Percentiles rank a stretch among this genome's conserved stretches.
Conservation (phyloP, 371 early-diverging fungal species). For the Mucor sp. region DNA sequence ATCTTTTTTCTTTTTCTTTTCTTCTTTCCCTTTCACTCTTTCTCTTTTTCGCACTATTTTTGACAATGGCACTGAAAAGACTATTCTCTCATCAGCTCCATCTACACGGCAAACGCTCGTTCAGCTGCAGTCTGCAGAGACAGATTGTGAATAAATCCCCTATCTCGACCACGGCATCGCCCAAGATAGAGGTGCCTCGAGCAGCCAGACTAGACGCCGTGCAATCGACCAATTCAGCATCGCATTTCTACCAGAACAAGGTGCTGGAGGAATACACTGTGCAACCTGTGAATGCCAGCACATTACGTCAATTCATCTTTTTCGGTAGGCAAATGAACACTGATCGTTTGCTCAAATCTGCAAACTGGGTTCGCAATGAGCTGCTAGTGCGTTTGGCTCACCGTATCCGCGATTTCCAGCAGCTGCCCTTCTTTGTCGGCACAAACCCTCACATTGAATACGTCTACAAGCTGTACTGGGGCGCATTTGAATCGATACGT, state of each 20-base stretch:
- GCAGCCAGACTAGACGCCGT: conserved; percentile 21
- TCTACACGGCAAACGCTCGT: not conserved
- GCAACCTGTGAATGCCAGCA: conserved; percentile 80
- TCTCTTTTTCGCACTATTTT: not conserved
- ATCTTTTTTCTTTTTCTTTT: not conserved
- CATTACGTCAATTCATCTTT: conserved; percentile 89
- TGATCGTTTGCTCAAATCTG: conserved; percentile 81
- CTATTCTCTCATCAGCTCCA: not conserved
- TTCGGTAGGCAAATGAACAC: conserved; percentile 90
- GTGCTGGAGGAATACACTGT: conserved; percentile 84
- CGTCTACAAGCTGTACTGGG: conserved; percentile 89
- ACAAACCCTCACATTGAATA: conserved; percentile 88
- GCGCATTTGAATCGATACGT: conserved; percentile 82
- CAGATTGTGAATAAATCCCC: conserved; percentile 5
- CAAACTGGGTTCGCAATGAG: conserved; percentile 90
- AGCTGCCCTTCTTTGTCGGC: conserved; percentile 91
- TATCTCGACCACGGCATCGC: not conserved
- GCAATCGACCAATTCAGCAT: conserved; percentile 49
- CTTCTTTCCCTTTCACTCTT: not conserved
- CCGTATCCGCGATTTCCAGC: conserved; percentile 87
- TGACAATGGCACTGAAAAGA: conserved; percentile 3
- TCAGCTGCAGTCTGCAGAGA: not conserved
- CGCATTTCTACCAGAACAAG: conserved; percentile 90
- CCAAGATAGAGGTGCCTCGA: conserved; percentile 13
- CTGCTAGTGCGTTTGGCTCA: conserved; percentile 91